Evolutionary conservation across 2,329 filamentous ascomycete genomes (phyloP), one percentile per base, ranked within the genome.

Genomic region (Pyricularia sp.): DNA sequence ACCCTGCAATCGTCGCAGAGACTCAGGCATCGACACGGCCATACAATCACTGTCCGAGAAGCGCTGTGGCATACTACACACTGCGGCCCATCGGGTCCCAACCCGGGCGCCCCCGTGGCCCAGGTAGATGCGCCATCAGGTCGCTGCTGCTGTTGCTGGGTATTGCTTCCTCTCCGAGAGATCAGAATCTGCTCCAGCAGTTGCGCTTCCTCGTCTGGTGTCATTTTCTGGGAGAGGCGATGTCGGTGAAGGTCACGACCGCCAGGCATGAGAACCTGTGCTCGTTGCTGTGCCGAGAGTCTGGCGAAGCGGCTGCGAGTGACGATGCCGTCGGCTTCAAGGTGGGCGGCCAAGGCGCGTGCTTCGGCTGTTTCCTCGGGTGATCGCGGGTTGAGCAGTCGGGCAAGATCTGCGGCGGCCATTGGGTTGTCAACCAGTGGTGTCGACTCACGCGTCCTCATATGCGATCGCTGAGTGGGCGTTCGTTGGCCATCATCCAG

Each of bases 1-100:
- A 98, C 92, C 36, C 95, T 86, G 77, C 95, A 98, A 73, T 98
- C 95, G 77, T 99, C 95, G 77, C 95, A 98, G 14, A 98, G 84
- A 73, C 92, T 94, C 69, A 99, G 84, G 77, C 95, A 99, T 2
- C 95, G 91, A 77, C 95, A 99, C 0, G 95, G 95, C 95, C 95
- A 98, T 1, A 97, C 90, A 68, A 99, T 91, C 70, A 98, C 91
- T 9, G 92, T 96, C 23, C 95, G 85, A 3, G 93, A 89, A n/a
- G 87, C 86, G 68, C 88, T 88, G 77, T 98, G 94, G 76, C 95
- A 99, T 4, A 99, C 92, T 0, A 98, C 95, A 75, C 95, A 99
- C 73, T 92, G 91, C 2, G 93, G 93, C 0, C 92, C 87, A 33
- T 89, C 86, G 2, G 77, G 79, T 1, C 91, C 92, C 75, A 94